Evolutionary conservation across 2,329 filamentous ascomycete species (phyloP).

Genomic region (Ceratocystiopsis minuta): DNA sequence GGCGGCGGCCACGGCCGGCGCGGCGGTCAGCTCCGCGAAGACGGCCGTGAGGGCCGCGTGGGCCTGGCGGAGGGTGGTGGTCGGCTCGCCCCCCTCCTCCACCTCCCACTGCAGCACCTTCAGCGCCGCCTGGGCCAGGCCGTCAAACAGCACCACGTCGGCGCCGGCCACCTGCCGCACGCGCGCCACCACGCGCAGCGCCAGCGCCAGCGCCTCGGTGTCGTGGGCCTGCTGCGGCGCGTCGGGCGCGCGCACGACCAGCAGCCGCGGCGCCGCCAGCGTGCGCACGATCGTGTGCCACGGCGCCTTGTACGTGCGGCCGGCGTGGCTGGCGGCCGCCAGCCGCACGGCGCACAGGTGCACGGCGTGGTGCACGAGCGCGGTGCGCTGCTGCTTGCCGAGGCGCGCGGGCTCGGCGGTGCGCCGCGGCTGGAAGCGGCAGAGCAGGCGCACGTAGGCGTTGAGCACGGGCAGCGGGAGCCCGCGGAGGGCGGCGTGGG

Average conservation of each 20-base stretch:
- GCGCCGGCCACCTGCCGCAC: slow-evolving; percentile 15
- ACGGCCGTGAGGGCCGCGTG: slow-evolving; percentile 7
- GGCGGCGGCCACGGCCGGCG: not conserved
- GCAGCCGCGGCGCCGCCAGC: slow-evolving; percentile 18
- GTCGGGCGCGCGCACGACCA: slow-evolving; percentile 13
- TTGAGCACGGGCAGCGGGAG: slow-evolving; percentile 23
- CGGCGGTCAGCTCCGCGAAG: slow-evolving; percentile 11
- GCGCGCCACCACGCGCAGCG: slow-evolving; percentile 15
- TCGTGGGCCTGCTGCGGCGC: slow-evolving; percentile 11
- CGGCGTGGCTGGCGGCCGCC: slow-evolving; percentile 10
- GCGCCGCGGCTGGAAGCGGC: slow-evolving; percentile 20
- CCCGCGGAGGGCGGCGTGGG: not conserved
- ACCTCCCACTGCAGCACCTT: slow-evolving; percentile 6
- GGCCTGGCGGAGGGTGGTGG: not conserved
- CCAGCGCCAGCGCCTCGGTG: slow-evolving; percentile 15
- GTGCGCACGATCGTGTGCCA: slow-evolving; percentile 25
- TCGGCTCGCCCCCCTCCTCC: not conserved
- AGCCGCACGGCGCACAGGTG: slow-evolving; percentile 15
- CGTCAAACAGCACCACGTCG: slow-evolving; percentile 19
- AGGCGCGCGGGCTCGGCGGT: slow-evolving; percentile 9
- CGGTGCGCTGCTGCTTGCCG: slow-evolving; percentile 7
- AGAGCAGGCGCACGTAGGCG: slow-evolving; percentile 34
- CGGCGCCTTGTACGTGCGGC: slow-evolving; percentile 18
- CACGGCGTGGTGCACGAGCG: slow-evolving; percentile 18
- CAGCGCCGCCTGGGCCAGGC: slow-evolving; percentile 13